Percentiles rank a stretch among this genome's conserved stretches.
Conservation (phyloP, 108 stramenopile species). For the Cyclotella sp. region DNA sequence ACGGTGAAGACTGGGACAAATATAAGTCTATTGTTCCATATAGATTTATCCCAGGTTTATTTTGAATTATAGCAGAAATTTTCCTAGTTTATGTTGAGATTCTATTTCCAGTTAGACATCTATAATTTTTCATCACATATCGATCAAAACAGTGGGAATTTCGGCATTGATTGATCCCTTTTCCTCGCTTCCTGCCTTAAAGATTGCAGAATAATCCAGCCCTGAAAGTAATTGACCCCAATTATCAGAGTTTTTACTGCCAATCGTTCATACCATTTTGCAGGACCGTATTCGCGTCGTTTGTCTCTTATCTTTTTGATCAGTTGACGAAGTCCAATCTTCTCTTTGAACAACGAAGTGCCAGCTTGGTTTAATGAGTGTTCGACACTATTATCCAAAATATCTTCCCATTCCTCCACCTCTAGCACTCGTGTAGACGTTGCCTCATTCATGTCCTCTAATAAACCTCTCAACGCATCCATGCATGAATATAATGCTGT, state of each 20-base stretch:
- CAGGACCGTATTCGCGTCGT: slow-evolving; percentile 35
- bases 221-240: slow-evolving; percentile 85
- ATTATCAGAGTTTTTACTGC: slow-evolving; percentile 74
- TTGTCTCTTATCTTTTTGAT: slow-evolving; percentile 43
- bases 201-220: slow-evolving; percentile 85
- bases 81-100: too few relatives aligned
- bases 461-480: slow-evolving; percentile 58
- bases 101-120: too few relatives aligned
- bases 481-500: slow-evolving; percentile 50
- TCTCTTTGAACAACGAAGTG: slow-evolving; percentile 11
- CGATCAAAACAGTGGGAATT: slow-evolving; percentile 82
- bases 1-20: slow-evolving; percentile 95
- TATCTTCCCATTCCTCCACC: slow-evolving; percentile 52
- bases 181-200: slow-evolving; percentile 72
- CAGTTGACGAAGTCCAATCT: slow-evolving; percentile 41
- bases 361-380: slow-evolving; percentile 15
- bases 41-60: slow-evolving; percentile 92
- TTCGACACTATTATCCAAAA: slow-evolving; percentile 34
- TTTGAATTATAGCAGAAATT: slow-evolving; percentile 49
- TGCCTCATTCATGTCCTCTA: slow-evolving; percentile 78
- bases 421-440: slow-evolving; percentile 54
- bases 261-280: slow-evolving; percentile 77
- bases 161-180: slow-evolving; percentile 81
- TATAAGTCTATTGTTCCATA: slow-evolving; percentile 95
- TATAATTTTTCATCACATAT: too few relatives aligned